Evolutionary conservation across 2,329 filamentous ascomycete genomes (phyloP).

Genomic region (Botrytis medusae): DNA sequence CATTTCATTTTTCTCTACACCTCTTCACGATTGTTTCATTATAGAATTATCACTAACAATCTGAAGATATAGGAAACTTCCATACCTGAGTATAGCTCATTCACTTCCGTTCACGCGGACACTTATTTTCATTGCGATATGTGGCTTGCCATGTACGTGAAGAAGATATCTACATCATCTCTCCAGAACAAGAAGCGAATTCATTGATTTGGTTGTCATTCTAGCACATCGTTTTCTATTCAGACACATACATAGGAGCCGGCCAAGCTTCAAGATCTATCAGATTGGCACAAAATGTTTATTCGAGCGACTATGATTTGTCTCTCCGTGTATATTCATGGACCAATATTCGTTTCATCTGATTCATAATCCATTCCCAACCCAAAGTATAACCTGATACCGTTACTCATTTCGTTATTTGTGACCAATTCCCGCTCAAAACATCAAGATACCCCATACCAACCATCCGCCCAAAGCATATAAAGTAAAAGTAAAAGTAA

Average conservation of each 20-base stretch:
- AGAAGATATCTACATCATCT: conserved; percentile 5
- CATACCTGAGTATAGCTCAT: not conserved
- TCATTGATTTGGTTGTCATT: not conserved
- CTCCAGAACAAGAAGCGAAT: not conserved
- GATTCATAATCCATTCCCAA: not conserved
- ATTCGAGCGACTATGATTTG: not conserved
- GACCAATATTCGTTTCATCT: not conserved
- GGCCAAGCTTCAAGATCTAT: not conserved
- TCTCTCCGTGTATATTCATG: not conserved
- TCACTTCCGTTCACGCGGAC: not conserved
- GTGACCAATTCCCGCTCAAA: not conserved
- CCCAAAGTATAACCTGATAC: not conserved
- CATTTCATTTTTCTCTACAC: conserved; percentile 25
- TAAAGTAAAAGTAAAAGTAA: not conserved
- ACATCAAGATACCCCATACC: not conserved
- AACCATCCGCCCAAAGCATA: not conserved
- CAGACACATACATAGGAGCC: not conserved
- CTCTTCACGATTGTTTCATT: not conserved
- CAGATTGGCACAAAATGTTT: not conserved
- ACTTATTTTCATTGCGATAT: conserved; percentile 21
- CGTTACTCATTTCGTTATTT: not conserved
- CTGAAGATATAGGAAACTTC: not conserved
- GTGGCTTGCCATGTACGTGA: conserved; percentile 21
- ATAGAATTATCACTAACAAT: not conserved
- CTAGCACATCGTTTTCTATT: not conserved